phyloP scores from a whole-genome alignment of 1,284 basidiomycete genomes.

The Tilletiaria anomala region DNA sequence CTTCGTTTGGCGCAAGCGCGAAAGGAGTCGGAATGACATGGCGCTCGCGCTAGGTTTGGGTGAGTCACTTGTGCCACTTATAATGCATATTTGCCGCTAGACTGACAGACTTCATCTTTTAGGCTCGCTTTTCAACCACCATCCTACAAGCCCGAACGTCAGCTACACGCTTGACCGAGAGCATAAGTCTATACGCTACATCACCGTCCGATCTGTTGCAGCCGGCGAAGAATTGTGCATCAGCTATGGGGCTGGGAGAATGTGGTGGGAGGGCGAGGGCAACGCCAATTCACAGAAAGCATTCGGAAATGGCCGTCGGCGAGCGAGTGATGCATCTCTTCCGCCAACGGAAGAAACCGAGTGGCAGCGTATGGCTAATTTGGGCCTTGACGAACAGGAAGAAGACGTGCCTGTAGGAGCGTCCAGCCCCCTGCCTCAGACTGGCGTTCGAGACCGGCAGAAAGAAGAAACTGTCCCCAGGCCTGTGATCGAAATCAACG shows the following conservation, averaged over 20 bases:
- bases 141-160: conserved; percentile 52
- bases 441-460: no score
- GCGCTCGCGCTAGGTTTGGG: conserved; percentile 73
- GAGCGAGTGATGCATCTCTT: background rate
- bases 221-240: conserved; percentile 63
- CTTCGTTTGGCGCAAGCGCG: conserved; percentile 54
- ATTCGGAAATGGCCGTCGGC: no score
- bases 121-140: conserved; percentile 72
- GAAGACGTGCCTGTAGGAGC: no score
- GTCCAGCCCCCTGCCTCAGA: no score
- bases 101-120: background rate
- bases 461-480: no score
- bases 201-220: conserved; percentile 47
- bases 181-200: conserved; percentile 55
- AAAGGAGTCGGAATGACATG: conserved; percentile 53
- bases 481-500: conserved; percentile 4
- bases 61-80: no score
- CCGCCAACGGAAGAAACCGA: background rate
- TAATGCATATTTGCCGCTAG: no score
- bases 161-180: conserved; percentile 47
- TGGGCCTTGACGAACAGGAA: no score
- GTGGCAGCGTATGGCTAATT: conserved; percentile 2
- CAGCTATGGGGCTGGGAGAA: conserved; percentile 49
- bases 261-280: conserved; percentile 28
- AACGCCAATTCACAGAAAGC: no score